Base-by-base conservation (phyloP, 768 basidiomycete species). In the Pleurotus citrinopileatus region DNA sequence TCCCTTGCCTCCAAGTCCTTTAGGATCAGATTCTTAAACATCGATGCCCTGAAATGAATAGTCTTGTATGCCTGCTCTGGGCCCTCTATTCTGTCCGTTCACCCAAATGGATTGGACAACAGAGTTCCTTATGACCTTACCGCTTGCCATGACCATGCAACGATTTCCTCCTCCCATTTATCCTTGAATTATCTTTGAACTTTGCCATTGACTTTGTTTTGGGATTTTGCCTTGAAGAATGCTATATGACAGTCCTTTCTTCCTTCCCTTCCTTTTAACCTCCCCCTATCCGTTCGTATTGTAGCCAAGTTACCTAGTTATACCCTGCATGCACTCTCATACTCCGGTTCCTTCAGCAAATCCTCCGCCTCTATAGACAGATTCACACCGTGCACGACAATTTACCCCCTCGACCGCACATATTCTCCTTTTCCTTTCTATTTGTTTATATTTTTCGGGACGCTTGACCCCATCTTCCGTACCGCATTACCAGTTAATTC, bases 1-100 rank as follows among this genome's bases (percentile, higher is more conserved):
- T 20, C 48, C 48, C 19, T 51, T 51, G 20, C 48, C 48, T n/a
- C 48, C 48, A 8, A 51, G 48, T 51, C 48, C 48, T 19, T 23
- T 51, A 23, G 48, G 48, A 9, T 51, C 48, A 8, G 48, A 51
- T 26, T 28, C 48, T n/a, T 51, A 37, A 37, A 34, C n/a, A 2
- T 34, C 3, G 32, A 34, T 40, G 38, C 38, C 38, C 38, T 40
- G 38, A 19, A 40, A 9, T 40, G 38, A 40, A 15, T n/a, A 2
- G 7, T 40, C 17, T 12, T n/a, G 1, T 3, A 7, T 40, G 12
- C 38, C 38, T 40, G 12, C 38, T 19, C 8, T 50, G 10, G 20
- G 29, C 34, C 22, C 28, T n/a, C n/a, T 28, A 4, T 48, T 27
- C 8, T 15, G 27, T 32, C 26, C 15, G n/a, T 29, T 22, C n/a